Conservation (phyloP, 305 asterid genomes). For the Solanum aculeatissimum region DNA sequence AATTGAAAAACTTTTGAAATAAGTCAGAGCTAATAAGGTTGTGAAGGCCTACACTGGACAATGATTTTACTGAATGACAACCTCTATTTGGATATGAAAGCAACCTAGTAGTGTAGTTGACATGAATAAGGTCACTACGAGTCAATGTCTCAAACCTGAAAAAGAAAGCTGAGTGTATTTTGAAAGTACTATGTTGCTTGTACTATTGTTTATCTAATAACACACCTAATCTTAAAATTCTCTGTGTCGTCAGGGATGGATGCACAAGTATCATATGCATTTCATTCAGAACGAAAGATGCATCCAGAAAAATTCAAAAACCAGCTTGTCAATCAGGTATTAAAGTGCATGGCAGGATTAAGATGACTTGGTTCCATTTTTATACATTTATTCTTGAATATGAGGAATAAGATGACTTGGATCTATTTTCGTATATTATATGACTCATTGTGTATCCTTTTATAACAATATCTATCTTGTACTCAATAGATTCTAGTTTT, state of each 20-base stretch:
- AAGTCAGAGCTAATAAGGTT: background rate
- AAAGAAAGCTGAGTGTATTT: background rate
- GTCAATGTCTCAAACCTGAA: background rate
- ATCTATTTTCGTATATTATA: background rate
- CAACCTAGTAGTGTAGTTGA: background rate
- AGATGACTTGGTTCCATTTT: background rate
- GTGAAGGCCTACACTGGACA: background rate
- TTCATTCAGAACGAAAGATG: conserved; percentile 82
- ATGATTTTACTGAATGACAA: background rate
- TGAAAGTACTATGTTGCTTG: background rate
- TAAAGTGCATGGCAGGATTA: background rate
- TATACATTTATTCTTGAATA: background rate
- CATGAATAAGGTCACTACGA: background rate
- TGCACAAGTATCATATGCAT: conserved; percentile 93
- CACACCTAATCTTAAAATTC: background rate
- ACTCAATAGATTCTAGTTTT: background rate
- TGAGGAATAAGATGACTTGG: background rate
- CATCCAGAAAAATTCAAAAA: conserved; percentile 91
- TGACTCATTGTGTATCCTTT: background rate
- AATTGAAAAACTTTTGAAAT: background rate
- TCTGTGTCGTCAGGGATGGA: conserved; percentile 61
- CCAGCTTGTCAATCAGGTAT: conserved; percentile 88
- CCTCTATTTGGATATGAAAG: background rate
- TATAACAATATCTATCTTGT: background rate
- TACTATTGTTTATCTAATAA: background rate